phyloP scores from a whole-genome alignment of 176 grass and related monocot genomes.

The Melocanna baccifera region DNA sequence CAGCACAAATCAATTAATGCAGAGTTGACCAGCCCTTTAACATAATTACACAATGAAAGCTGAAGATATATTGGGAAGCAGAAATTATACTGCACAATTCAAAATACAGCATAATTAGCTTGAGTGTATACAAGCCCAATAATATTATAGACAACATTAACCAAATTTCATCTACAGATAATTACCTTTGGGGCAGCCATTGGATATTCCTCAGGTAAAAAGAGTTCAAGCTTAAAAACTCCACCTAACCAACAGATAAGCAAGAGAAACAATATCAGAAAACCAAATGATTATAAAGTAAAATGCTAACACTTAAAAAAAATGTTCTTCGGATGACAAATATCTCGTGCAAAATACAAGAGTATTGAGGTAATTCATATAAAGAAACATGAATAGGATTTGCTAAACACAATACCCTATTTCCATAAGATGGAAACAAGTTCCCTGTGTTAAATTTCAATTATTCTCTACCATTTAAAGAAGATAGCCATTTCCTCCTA shows the following conservation, averaged over 20 bases:
- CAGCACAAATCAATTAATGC: background rate
- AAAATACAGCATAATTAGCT: background rate
- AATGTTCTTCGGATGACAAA: background rate
- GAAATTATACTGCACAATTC: background rate
- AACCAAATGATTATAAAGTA: background rate
- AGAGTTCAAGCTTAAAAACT: slow-evolving; percentile 97
- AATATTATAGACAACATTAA: background rate
- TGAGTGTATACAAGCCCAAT: background rate
- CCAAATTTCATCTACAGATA: background rate
- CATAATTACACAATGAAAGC: background rate
- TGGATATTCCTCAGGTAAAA: slow-evolving; percentile 99
- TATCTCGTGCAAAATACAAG: background rate
- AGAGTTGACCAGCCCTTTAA: background rate
- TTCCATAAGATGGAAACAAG: background rate
- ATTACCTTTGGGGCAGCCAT: slow-evolving; percentile 95
- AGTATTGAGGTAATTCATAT: background rate
- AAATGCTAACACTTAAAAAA: slow-evolving; percentile 24
- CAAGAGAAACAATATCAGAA: slow-evolving; percentile 13
- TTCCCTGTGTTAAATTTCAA: background rate
- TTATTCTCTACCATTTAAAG: background rate
- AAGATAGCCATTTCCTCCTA: background rate
- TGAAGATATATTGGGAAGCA: background rate
- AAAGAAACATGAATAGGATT: background rate
- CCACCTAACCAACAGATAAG: slow-evolving; percentile 52
- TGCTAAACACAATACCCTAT: background rate